phyloP scores from a whole-genome alignment of 192 early-diverging fungal species.

The Coemansia sp. region DNA sequence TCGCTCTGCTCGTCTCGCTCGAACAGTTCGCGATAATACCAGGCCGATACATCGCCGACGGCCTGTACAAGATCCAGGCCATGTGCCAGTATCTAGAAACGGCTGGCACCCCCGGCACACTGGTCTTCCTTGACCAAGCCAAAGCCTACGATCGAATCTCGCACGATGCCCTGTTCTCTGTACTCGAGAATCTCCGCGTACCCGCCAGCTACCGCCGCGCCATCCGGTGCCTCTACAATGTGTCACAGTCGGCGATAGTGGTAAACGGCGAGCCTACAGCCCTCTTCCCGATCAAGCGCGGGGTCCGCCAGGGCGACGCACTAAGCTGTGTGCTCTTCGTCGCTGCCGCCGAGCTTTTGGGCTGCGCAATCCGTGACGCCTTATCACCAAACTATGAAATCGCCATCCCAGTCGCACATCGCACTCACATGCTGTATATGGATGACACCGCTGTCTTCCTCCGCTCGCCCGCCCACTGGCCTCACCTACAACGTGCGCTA shows the following conservation, averaged over 20 bases:
- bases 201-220: not conserved
- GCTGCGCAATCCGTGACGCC: not conserved
- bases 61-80: conserved; percentile 14
- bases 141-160: conserved; percentile 14
- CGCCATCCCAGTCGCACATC: conserved; percentile 4
- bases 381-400: no score
- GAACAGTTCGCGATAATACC: conserved; percentile 23
- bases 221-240: conserved; percentile 4
- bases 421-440: conserved; percentile 16
- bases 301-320: conserved; percentile 5
- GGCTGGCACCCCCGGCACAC: not conserved
- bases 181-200: conserved; percentile 3
- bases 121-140: conserved; percentile 21
- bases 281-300: conserved; percentile 7
- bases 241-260: conserved; percentile 4
- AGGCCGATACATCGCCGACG: conserved; percentile 6
- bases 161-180: conserved; percentile 15
- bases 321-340: not conserved
- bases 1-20: not conserved
- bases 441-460: conserved; percentile 14
- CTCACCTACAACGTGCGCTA: conserved; percentile 1
- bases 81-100: conserved; percentile 4
- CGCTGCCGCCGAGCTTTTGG: not conserved
- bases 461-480: conserved; percentile 6
- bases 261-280: no score